A percentile compares a stretch with the other conserved stretches of the same genome.
Conservation (phyloP, 768 basidiomycete species). For the Boletus coccyginus region DNA sequence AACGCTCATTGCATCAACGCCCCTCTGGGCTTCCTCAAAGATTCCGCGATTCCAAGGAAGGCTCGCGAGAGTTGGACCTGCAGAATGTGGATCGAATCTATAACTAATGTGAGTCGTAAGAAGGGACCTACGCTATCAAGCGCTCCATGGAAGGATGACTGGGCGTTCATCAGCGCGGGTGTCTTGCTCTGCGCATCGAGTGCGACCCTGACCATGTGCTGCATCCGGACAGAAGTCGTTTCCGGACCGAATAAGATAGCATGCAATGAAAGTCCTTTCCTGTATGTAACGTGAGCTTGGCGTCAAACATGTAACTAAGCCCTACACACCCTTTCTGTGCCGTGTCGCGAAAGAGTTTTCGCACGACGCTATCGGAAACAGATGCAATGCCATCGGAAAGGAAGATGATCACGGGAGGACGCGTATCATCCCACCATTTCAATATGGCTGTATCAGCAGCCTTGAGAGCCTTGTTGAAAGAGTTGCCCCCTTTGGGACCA, state of each 20-base stretch:
- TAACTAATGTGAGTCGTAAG: rapidly evolving
- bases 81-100: background rate
- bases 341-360: slow-evolving; percentile 36
- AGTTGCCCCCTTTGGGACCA: slow-evolving; percentile 39
- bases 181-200: slow-evolving; percentile 42
- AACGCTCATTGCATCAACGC: background rate
- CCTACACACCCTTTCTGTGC: slow-evolving; percentile 40
- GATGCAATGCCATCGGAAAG: slow-evolving; percentile 53
- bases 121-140: slow-evolving; percentile 42
- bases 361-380: slow-evolving; percentile 33
- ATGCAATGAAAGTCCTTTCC: slow-evolving; percentile 56
- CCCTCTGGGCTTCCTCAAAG: slow-evolving; percentile 51
- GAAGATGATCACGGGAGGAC: slow-evolving; percentile 53
- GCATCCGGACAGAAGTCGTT: slow-evolving; percentile 25
- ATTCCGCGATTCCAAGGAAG: slow-evolving; percentile 56
- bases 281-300: slow-evolving; percentile 17
- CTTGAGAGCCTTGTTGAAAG: slow-evolving; percentile 41
- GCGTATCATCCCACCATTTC: slow-evolving; percentile 41
- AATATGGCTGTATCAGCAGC: slow-evolving; percentile 38
- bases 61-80: slow-evolving; percentile 52
- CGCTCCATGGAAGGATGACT: slow-evolving; percentile 49
- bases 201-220: slow-evolving; percentile 49
- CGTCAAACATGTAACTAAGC: background rate
- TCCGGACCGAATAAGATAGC: slow-evolving; percentile 51
- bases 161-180: slow-evolving; percentile 21